Conservation (phyloP, 768 basidiomycete species). For the Tephrocybe sp. region DNA sequence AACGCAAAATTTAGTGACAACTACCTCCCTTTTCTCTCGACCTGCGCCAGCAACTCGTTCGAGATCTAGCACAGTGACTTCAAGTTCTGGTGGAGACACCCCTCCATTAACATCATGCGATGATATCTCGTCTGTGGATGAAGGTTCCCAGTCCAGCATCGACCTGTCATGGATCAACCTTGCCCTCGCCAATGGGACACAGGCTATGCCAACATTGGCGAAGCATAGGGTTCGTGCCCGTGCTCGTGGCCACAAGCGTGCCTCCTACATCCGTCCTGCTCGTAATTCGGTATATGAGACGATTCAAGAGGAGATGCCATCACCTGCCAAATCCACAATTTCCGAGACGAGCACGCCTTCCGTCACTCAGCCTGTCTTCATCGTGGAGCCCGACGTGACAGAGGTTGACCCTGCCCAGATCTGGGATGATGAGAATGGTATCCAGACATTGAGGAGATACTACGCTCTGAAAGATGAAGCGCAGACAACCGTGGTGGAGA, state of each 20-base stretch:
- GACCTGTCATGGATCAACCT: constrained; percentile 62
- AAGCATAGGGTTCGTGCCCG: constrained; percentile 46
- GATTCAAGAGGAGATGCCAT: constrained; percentile 64
- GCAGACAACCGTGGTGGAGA: constrained; percentile 62
- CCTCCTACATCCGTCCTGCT: constrained; percentile 61
- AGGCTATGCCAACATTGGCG: constrained; percentile 43
- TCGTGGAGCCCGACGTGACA: constrained; percentile 56
- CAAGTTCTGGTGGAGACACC: constrained; percentile 65
- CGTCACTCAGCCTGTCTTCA: constrained; percentile 42
- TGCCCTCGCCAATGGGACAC: constrained; percentile 52
- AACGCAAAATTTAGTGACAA: constrained; percentile 32
- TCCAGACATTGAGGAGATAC: constrained; percentile 60
- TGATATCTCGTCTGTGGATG: constrained; percentile 58
- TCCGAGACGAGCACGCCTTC: constrained; percentile 37
- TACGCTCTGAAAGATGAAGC: constrained; percentile 71
- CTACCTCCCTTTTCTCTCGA: constrained; percentile 59
- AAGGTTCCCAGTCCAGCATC: constrained; percentile 75
- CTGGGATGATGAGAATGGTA: constrained; percentile 72
- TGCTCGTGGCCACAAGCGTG: constrained; percentile 61
- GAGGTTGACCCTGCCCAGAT: constrained; percentile 37
- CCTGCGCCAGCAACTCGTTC: constrained; percentile 50
- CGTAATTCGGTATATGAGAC: constrained; percentile 76
- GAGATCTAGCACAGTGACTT: constrained; percentile 67
- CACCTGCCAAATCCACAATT: constrained; percentile 17
- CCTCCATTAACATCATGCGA: constrained; percentile 71